These are phyloP conservation scores for Beauveria sp. DNA, from an alignment of 2,329 filamentous ascomycete genomes.

Conservation along the genomic window DNA sequence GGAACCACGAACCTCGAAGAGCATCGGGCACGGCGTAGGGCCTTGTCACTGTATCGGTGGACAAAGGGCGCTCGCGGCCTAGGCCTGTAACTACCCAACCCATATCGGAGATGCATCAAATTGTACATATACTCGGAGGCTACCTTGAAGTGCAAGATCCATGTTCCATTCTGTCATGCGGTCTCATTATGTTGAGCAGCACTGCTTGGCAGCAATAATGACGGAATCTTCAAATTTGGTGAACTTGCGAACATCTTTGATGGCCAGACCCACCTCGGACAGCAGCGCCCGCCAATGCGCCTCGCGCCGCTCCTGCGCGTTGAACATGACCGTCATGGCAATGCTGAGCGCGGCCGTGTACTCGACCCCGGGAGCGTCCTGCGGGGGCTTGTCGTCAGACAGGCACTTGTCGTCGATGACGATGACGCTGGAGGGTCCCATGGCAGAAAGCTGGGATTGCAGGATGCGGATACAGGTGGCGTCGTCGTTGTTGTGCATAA, in stretches of 20 bases:
- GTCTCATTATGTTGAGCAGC: too few relatives aligned
- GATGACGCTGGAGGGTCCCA: conserved; percentile 16
- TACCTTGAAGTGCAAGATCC: neutral
- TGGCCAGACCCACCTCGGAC: conserved; percentile 15
- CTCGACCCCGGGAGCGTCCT: conserved; percentile 13
- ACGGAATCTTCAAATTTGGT: conserved; percentile 17
- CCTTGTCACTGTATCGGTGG: conserved; percentile 48
- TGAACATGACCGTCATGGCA: conserved; percentile 20
- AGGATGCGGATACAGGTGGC: conserved; percentile 19
- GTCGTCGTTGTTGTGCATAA: conserved; percentile 21
- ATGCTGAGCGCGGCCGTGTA: conserved; percentile 18
- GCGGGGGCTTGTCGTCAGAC: conserved; percentile 14
- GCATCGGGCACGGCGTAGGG: conserved; percentile 36
- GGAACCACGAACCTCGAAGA: conserved; percentile 34
- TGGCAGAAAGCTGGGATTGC: conserved; percentile 13
- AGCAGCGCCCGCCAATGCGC: conserved; percentile 18
- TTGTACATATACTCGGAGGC: neutral
- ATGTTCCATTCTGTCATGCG: neutral
- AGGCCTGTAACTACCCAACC: conserved; percentile 19
- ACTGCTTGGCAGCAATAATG: conserved; percentile 15
- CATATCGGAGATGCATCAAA: neutral
- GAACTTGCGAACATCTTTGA: conserved; percentile 18
- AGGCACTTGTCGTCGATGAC: conserved; percentile 20
- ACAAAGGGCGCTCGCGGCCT: conserved; percentile 30
- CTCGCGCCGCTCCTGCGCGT: conserved; percentile 18